These are phyloP conservation scores for Glonium stellatum DNA, from an alignment of 495 filamentous ascomycete genomes.

Conservation along the genomic window DNA sequence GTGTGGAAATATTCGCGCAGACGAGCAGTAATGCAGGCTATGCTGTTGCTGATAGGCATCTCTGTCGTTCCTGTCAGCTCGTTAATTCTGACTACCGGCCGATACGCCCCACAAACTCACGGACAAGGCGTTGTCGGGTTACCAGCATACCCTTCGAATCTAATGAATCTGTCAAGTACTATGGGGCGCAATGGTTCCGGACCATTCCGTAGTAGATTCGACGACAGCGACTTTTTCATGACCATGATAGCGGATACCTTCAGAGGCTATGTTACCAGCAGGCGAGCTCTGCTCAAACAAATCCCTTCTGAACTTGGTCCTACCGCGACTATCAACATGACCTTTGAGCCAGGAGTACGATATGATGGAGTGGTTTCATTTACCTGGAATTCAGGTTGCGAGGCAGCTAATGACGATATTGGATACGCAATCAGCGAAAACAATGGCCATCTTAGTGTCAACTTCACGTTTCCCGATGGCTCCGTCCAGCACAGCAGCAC, in stretches of 20 bases:
- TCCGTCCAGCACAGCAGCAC: not conserved
- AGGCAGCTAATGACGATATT: slow-evolving; percentile 10
- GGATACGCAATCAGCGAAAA: not conserved
- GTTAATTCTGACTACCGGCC: slow-evolving; percentile 3
- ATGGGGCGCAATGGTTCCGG: slow-evolving; percentile 8
- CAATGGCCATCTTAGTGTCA: not conserved
- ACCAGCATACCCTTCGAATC: not conserved
- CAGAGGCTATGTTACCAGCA: slow-evolving; percentile 6
- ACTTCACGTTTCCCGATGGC: slow-evolving; percentile 9
- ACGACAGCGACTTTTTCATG: slow-evolving; percentile 2
- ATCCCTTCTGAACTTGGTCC: slow-evolving; percentile 1
- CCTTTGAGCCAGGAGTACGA: not conserved
- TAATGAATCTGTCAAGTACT: slow-evolving; percentile 1
- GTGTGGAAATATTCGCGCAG: slow-evolving; percentile 13
- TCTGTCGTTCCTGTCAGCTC: slow-evolving; percentile 11
- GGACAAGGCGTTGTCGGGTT: slow-evolving; percentile 4
- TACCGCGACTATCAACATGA: slow-evolving; percentile 6
- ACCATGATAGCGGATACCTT: slow-evolving; percentile 8
- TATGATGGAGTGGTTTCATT: slow-evolving; percentile 5
- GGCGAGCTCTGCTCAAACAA: not conserved
- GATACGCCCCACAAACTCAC: slow-evolving; percentile 2
- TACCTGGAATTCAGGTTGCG: slow-evolving; percentile 5
- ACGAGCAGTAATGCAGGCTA: slow-evolving; percentile 1
- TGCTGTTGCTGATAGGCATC: slow-evolving; percentile 5
- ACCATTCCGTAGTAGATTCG: not conserved